phyloP scores from a whole-genome alignment of 2,329 filamentous ascomycete species.

The Venturia effusa region DNA sequence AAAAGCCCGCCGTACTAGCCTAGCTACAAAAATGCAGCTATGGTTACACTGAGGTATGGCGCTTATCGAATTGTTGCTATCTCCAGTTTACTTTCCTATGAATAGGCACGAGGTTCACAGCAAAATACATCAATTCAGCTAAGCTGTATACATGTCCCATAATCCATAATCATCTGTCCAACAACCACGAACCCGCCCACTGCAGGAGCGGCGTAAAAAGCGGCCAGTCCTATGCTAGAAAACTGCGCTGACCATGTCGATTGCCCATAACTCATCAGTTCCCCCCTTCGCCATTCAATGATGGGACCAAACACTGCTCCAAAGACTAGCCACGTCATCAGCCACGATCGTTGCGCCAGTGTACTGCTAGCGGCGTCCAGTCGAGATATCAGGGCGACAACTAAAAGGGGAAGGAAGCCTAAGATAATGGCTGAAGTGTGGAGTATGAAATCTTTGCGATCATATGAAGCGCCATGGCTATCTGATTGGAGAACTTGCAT shows the following conservation, averaged over 20 bases:
- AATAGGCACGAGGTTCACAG: background rate
- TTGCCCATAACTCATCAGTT: conserved; percentile 8
- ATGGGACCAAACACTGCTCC: conserved; percentile 13
- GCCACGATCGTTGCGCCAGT: conserved; percentile 16
- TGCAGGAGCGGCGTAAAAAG: conserved; percentile 14
- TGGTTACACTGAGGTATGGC: background rate
- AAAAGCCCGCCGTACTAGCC: background rate
- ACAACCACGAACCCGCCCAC: conserved; percentile 21
- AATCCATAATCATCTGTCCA: conserved; percentile 20
- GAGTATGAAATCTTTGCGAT: background rate
- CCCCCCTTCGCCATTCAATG: conserved; percentile 15
- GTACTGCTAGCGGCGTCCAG: conserved; percentile 19
- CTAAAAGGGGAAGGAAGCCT: conserved; percentile 15
- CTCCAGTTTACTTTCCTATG: no score
- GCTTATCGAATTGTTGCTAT: background rate
- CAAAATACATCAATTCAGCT: conserved; percentile 12
- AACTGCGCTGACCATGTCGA: conserved; percentile 12
- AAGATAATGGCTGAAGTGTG: conserved; percentile 8
- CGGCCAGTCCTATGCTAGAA: conserved; percentile 9
- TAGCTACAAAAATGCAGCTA: background rate
- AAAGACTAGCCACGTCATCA: conserved; percentile 18
- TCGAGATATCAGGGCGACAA: conserved; percentile 18
- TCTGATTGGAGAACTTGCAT: background rate
- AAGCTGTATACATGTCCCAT: conserved; percentile 16
- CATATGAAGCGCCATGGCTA: conserved; percentile 4